Percentiles rank a stretch among this genome's conserved stretches.
Conservation (phyloP, 2,329 filamentous ascomycete species). For the Hypoxylon sp. region DNA sequence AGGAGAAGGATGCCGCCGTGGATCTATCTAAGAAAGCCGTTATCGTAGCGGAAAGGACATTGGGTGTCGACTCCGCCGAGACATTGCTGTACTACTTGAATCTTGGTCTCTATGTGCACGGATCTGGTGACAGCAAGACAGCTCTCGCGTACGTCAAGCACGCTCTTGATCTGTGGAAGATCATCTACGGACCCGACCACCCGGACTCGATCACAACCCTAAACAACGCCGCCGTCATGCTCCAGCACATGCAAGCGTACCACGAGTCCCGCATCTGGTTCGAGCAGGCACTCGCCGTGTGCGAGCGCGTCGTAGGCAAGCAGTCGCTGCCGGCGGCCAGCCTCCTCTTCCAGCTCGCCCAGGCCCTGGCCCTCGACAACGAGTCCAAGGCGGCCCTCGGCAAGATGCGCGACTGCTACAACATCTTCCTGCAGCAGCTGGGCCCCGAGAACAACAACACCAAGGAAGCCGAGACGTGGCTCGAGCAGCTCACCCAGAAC, state of each 20-base stretch:
- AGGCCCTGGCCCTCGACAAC: constrained; percentile 93
- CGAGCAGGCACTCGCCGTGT: constrained; percentile 88
- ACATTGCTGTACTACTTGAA: constrained; percentile 97
- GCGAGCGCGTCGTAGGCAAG: constrained; percentile 89
- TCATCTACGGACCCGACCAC: constrained; percentile 93
- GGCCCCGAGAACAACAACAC: constrained; percentile 95
- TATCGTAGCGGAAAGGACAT: constrained; percentile 92
- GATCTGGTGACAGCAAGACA: constrained; percentile 86
- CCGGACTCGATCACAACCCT: constrained; percentile 98
- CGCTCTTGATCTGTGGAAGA: constrained; percentile 94
- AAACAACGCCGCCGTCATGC: constrained; percentile 99
- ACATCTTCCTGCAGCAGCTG: constrained; percentile 89
- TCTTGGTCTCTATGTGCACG: constrained; percentile 92
- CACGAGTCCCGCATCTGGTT: constrained; percentile 97
- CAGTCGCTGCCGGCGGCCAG: constrained; percentile 94
- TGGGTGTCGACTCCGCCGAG: constrained; percentile 93
- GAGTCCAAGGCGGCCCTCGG: constrained; percentile 92
- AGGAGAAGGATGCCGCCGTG: constrained; percentile 95
- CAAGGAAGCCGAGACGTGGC: constrained; percentile 96
- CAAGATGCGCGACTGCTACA: constrained; percentile 96
- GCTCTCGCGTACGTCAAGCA: constrained; percentile 93
- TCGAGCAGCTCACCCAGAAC: constrained; percentile 95
- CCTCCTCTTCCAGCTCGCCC: constrained; percentile 95
- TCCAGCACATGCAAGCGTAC: constrained; percentile 94
- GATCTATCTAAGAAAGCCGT: constrained; percentile 97